Evolutionary conservation across 352 stramenopile genomes (phyloP), one percentile per base, ranked within the genome.

Genomic region (Globisporangium radiosum): DNA sequence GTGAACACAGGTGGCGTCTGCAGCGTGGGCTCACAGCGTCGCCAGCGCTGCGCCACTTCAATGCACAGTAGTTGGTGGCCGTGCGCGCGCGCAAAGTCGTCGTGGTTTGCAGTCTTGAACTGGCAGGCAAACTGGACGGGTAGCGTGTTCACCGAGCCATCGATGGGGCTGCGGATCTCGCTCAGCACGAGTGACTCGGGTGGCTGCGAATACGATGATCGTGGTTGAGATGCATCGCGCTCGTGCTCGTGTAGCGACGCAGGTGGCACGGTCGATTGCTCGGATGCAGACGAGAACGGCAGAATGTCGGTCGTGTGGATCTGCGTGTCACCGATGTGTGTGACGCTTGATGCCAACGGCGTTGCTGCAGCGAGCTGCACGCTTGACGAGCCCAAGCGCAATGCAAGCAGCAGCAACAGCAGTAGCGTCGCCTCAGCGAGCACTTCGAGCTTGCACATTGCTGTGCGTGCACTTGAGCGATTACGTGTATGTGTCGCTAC

Each of bases 71-170:
- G 56, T 5, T 54, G 17, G 7, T 36, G 13, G 13, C 17, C 15
- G 25, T 54, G 39, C 11, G 11, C 5, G 15, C 40, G 39, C n/a
- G 42, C 40, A 40, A 62, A 55, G 9, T 51, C 39, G 7, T 49
- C 39, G 10, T 13, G 33, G 36, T 56, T 25, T 25, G 37, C 8
- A 4, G 45, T 25, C 17, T 17, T 14, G 56, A 60, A 42, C 14
- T 9, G 47, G 11, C 56, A 62, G 6, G n/a, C 9, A 5, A 62
- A 62, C 2, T 17, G 47, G 19, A 62, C 2, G 2, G 56, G 38
- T 7, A 51, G 25, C 6, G 19, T 8, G 48, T 62, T 62, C 48
- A 62, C 56, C 1, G 56, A 56, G 14, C 39, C 56, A 17, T 56
- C 40, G 19, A 61, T 9, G 3, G 56, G 56, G 2, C 38, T 37